Evolutionary conservation across 352 stramenopile species (phyloP), one percentile per base, ranked within the genome.

Genomic region (Blastocystis sp.): DNA sequence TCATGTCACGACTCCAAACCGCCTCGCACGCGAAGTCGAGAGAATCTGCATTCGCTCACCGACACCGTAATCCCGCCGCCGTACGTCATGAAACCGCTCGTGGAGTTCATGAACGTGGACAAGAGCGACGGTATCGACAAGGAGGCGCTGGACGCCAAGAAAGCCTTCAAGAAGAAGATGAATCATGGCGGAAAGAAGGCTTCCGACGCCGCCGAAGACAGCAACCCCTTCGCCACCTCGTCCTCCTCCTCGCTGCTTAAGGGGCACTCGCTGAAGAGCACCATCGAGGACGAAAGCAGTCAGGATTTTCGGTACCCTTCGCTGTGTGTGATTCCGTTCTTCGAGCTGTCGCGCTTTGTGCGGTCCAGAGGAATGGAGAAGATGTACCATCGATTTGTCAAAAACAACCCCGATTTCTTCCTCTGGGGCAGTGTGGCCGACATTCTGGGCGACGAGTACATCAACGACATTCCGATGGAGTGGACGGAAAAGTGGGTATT

Each of bases 171-270:
- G 55, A 85, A 85, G 50, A 66, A 37, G 21, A 69, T 37, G 21
- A 29, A 67, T 16, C 24, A 62, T 39, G 24, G 29, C 31, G 6
- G 16, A 4, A 29, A 85, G 29, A 37, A 45, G 31, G 33, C 31
- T 24, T 1, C 24, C 19, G 74, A 85, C 35, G 50, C 71, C 21
- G 51, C 66, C 16, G 50, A 67, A 12, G 55, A 85, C 41, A 55
- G 70, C 61, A 85, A 85, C 66, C 74, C 74, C 4, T 85, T 67
- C 61, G 26, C 74, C n/a, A 85, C 74, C 37, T 67, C 41, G 2
- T 59, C 74, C 50, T 55, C 55, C 59, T 50, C 45, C n/a, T 85
- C 74, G 4, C 51, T 85, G 9, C 31, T 85, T 29, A 41, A 59
- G 39, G 3, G 9, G 0, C 67, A 67, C n/a, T 67, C 74, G 26